phyloP scores from a whole-genome alignment of 140 eudicot genomes.

The Ambrosia hybrid region DNA sequence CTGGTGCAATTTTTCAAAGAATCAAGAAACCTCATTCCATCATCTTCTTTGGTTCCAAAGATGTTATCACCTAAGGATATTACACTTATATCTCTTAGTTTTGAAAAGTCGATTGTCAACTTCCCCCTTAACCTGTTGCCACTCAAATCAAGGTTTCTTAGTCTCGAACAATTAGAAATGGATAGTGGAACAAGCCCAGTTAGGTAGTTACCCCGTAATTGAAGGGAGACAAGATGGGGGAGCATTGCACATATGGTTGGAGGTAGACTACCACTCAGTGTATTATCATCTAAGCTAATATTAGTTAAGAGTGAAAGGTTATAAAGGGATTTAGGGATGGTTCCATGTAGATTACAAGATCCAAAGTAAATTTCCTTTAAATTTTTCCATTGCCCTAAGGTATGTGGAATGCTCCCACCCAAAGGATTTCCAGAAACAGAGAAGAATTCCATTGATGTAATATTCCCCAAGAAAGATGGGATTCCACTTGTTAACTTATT shows the following conservation, averaged over 20 bases:
- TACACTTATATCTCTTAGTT: not conserved
- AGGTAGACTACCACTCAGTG: not conserved
- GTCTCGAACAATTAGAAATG: not conserved
- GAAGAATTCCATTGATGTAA: not conserved
- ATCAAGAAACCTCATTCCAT: not conserved
- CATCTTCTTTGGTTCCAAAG: not conserved
- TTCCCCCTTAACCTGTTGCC: not conserved
- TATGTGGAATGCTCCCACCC: slow-evolving; percentile 1
- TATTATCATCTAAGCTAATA: not conserved
- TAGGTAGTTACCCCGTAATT: not conserved
- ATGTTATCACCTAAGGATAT: not conserved
- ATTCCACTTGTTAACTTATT: not conserved
- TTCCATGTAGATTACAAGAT: not conserved
- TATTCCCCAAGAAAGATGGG: not conserved
- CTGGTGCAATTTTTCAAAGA: not conserved
- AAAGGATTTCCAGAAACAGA: not conserved
- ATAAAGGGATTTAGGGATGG: not conserved
- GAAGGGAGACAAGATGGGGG: not conserved
- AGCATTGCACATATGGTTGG: not conserved
- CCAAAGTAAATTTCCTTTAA: not conserved
- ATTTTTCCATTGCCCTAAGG: not conserved
- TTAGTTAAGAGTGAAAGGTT: not conserved
- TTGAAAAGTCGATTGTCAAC: not conserved
- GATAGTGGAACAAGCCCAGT: not conserved
- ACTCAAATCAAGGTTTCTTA: not conserved